Conservation (phyloP, 73 alveolate species). For the Tetrahymena elliotti region DNA sequence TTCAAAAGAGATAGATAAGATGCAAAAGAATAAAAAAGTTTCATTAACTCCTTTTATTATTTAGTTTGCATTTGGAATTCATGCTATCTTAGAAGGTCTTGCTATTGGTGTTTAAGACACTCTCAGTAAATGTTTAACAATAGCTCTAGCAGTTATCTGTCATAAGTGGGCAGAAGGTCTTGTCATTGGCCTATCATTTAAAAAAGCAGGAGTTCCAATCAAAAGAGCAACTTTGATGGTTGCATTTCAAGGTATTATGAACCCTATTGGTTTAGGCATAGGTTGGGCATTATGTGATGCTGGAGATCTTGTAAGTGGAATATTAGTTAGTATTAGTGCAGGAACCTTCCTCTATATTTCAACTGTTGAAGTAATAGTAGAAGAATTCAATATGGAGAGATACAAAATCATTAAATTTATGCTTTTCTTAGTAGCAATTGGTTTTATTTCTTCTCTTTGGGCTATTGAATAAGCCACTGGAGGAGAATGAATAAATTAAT, state of each 20-base stretch:
- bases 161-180: neutral
- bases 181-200: neutral
- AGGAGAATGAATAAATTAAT: neutral
- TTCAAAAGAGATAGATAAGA: neutral
- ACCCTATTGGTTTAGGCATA: slow-evolving; percentile 4
- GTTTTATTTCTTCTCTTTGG: slow-evolving; percentile 5
- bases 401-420: slow-evolving; percentile 38
- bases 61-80: slow-evolving; percentile 41
- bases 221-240: neutral
- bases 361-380: slow-evolving; percentile 45
- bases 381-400: slow-evolving; percentile 44
- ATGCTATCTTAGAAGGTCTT: slow-evolving; percentile 45
- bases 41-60: slow-evolving; percentile 4
- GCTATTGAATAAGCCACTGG: slow-evolving; percentile 1
- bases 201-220: neutral
- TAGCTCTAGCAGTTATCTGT: neutral
- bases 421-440: slow-evolving; percentile 38
- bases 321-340: slow-evolving; percentile 40
- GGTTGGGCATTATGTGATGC: neutral
- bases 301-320: neutral
- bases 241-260: neutral
- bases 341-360: slow-evolving; percentile 52
- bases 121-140: neutral
- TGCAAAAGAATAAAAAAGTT: neutral
- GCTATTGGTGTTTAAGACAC: slow-evolving; percentile 22